These are phyloP conservation scores for Combretum micranthum DNA, from an alignment of 345 rosid species.

Conservation along the genomic window DNA sequence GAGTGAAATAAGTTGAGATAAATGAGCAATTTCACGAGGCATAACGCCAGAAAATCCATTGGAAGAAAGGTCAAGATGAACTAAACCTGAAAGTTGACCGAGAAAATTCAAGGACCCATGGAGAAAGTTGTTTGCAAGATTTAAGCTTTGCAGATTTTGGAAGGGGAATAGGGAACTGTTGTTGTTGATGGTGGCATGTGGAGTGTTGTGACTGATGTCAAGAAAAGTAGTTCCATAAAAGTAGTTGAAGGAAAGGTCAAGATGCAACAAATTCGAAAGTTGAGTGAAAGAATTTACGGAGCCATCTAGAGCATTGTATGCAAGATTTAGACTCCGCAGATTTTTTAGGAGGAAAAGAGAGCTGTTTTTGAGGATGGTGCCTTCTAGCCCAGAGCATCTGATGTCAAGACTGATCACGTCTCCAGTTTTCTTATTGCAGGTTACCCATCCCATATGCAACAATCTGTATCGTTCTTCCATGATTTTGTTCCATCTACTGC, in stretches of 20 bases:
- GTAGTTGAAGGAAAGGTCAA: too few species aligned
- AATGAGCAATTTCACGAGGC: slow-evolving; percentile 1
- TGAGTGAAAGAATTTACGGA: neutral
- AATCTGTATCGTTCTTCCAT: slow-evolving; percentile 8
- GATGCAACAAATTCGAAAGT: neutral
- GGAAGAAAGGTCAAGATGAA: neutral
- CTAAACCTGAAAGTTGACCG: neutral
- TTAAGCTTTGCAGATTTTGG: too few species aligned
- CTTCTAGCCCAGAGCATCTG: slow-evolving; percentile 5
- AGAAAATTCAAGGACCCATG: too few species aligned
- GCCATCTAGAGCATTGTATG: neutral
- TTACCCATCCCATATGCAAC: slow-evolving; percentile 24
- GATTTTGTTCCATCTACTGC: neutral
- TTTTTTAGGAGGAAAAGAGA: slow-evolving; percentile 8
- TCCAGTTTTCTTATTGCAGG: slow-evolving; percentile 4
- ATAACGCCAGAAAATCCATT: neutral
- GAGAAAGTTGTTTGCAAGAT: too few species aligned
- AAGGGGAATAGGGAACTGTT: too few species aligned
- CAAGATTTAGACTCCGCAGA: slow-evolving; percentile 1
- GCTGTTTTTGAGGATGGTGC: slow-evolving; percentile 1
- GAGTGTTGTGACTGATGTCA: too few species aligned
- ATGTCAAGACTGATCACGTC: slow-evolving; percentile 22
- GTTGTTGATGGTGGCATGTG: too few species aligned
- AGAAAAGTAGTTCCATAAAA: too few species aligned
- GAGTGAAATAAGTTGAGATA: slow-evolving; percentile 1